A percentile compares a stretch with the other conserved stretches of the same genome.
These are phyloP conservation scores for Ophiocordyceps polyrhachis-furcata DNA, from an alignment of 2,329 filamentous ascomycete genomes.

Conservation along the genomic window DNA sequence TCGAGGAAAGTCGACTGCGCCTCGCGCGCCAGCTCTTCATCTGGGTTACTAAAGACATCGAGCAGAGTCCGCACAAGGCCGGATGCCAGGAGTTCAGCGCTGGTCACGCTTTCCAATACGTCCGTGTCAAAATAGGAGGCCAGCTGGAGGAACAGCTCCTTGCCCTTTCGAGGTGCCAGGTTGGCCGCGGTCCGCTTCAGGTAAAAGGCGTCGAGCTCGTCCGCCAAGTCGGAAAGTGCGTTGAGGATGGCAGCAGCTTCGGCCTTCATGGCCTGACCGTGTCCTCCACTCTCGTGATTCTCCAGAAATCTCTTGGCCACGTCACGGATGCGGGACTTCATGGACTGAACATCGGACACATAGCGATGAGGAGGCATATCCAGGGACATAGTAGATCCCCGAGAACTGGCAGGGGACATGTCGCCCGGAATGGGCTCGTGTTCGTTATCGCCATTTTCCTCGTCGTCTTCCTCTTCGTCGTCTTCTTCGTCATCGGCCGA, in stretches of 20 bases:
- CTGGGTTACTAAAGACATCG: constrained; percentile 58
- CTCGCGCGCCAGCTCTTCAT: constrained; percentile 39
- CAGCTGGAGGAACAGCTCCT: constrained; percentile 52
- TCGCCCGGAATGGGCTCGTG: constrained; percentile 33
- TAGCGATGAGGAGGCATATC: constrained; percentile 33
- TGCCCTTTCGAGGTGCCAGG: constrained; percentile 31
- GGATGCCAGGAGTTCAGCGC: constrained; percentile 80
- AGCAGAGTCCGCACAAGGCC: constrained; percentile 74
- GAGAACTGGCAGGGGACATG: constrained; percentile 46
- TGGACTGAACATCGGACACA: constrained; percentile 30
- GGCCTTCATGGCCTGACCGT: constrained; percentile 52
- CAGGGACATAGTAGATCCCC: constrained; percentile 45
- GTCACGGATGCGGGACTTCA: constrained; percentile 48
- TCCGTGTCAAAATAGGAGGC: constrained; percentile 77
- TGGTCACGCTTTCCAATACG: constrained; percentile 82
- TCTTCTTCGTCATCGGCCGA: constrained; percentile 13
- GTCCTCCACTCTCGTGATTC: constrained; percentile 58
- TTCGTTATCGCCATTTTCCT: constrained; percentile 37
- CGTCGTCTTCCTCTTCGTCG: constrained; percentile 25
- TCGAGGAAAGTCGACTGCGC: constrained; percentile 75
- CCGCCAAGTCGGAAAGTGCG: constrained; percentile 51
- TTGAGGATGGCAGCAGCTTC: constrained; percentile 62
- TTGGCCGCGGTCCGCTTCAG: constrained; percentile 30
- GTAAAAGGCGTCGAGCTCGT: constrained; percentile 56
- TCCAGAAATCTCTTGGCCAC: constrained; percentile 73